phyloP scores from a whole-genome alignment of 2,329 filamentous ascomycete genomes.

The Ophiocordyceps sinensis region DNA sequence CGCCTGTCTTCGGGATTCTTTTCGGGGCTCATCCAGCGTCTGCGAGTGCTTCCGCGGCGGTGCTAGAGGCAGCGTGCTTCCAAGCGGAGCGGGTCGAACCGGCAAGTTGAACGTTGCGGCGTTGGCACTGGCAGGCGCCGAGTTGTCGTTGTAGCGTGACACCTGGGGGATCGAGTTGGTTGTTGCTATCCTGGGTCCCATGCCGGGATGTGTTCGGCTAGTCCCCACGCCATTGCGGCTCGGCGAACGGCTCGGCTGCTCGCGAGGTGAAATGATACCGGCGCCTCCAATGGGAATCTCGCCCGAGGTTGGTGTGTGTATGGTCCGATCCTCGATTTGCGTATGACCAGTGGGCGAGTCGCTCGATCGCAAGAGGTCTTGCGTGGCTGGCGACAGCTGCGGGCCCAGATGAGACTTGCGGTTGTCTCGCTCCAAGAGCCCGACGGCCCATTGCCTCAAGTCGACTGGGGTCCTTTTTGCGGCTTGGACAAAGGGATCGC shows the following conservation, averaged over 20 bases:
- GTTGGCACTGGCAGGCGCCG: slow-evolving; percentile 26
- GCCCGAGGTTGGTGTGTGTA: slow-evolving; percentile 52
- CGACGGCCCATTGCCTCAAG: slow-evolving; percentile 81
- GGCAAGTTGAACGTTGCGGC: slow-evolving; percentile 46
- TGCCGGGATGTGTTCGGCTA: slow-evolving; percentile 36
- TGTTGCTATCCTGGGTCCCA: slow-evolving; percentile 36
- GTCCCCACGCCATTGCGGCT: slow-evolving; percentile 33
- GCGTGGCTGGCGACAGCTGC: slow-evolving; percentile 62
- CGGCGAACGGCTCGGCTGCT: slow-evolving; percentile 36
- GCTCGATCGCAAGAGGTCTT: slow-evolving; percentile 54
- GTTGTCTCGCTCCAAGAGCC: slow-evolving; percentile 89
- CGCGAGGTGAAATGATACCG: slow-evolving; percentile 38
- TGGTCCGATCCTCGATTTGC: slow-evolving; percentile 27
- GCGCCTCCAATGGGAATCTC: slow-evolving; percentile 54
- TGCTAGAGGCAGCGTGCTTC: slow-evolving; percentile 44
- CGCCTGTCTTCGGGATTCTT: slow-evolving; percentile 37
- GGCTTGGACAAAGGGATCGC: slow-evolving; percentile 87
- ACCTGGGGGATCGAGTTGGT: slow-evolving; percentile 39
- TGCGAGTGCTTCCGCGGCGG: slow-evolving; percentile 41
- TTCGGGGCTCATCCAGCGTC: slow-evolving; percentile 30
- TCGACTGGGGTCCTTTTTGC: slow-evolving; percentile 94
- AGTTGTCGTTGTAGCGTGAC: slow-evolving; percentile 21
- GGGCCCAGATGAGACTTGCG: slow-evolving; percentile 87
- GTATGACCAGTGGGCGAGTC: slow-evolving; percentile 39
- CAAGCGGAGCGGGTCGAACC: slow-evolving; percentile 46